Conservation (phyloP, 345 rosid species). For the Aegle marmelos region DNA sequence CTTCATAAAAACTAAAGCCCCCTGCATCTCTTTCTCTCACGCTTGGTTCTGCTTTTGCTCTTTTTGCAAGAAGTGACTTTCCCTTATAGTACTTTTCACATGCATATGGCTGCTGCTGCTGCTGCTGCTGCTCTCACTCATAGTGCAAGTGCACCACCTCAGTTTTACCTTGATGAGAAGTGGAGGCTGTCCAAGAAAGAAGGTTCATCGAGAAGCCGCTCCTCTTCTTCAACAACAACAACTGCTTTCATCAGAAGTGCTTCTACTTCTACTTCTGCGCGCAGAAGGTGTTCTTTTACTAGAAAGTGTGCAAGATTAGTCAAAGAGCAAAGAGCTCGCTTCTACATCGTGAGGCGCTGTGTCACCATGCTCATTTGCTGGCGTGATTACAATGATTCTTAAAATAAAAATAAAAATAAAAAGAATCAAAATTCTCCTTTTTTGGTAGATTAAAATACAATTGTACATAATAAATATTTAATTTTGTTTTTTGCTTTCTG, state of each 20-base stretch:
- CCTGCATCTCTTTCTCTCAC: constrained; percentile 2
- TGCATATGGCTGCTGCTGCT: constrained; percentile 32
- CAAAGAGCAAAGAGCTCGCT: constrained; percentile 87
- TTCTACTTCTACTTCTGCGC: constrained; percentile 23
- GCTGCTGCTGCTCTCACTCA: constrained; percentile 16
- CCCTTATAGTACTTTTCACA: neutral
- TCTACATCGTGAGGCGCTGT: constrained; percentile 91
- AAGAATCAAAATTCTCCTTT: neutral
- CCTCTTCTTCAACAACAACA: constrained; percentile 16
- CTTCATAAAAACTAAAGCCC: constrained; percentile 6
- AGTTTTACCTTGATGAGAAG: constrained; percentile 47
- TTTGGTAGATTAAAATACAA: constrained; percentile 22
- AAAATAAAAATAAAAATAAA: constrained; percentile 4
- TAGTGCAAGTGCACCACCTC: constrained; percentile 35
- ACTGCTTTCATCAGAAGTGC: constrained; percentile 35
- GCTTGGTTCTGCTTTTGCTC: neutral
- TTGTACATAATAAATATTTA: constrained; percentile 45
- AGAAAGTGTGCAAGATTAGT: constrained; percentile 83
- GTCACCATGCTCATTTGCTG: constrained; percentile 93
- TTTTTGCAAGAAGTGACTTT: neutral
- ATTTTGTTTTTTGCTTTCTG: constrained; percentile 13
- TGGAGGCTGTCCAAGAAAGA: constrained; percentile 70
- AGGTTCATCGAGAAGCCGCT: constrained; percentile 49
- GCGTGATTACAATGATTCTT: constrained; percentile 81
- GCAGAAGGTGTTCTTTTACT: constrained; percentile 60